A percentile compares a stretch with the other conserved stretches of the same genome.
These are phyloP conservation scores for Moelleriella libera DNA, from an alignment of 2,329 filamentous ascomycete genomes.

Conservation along the genomic window DNA sequence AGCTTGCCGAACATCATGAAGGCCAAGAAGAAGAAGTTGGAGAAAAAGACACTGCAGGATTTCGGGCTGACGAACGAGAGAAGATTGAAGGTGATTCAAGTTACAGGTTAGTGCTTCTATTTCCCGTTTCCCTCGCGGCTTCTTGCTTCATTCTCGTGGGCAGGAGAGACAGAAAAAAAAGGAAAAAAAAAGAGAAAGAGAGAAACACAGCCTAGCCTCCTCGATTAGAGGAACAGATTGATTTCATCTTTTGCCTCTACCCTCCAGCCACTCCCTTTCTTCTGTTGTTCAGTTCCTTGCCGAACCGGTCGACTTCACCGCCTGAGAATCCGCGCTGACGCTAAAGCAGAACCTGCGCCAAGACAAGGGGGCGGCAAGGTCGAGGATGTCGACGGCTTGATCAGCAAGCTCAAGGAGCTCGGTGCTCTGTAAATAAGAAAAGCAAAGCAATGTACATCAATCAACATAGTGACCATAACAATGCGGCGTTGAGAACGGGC, in stretches of 20 bases:
- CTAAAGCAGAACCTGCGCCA: conserved; percentile 56
- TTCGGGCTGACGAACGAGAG: conserved; percentile 61
- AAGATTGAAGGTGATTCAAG: conserved; percentile 80
- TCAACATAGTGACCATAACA: no score
- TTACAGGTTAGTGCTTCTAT: conserved; percentile 42
- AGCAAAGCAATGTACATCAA: no score
- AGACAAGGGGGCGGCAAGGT: conserved; percentile 94
- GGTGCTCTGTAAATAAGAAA: conserved; percentile 55
- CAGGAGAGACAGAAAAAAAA: not conserved
- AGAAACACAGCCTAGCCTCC: no score
- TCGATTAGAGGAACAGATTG: no score
- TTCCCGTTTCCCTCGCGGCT: not conserved
- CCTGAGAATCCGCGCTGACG: conserved; percentile 1
- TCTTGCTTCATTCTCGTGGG: not conserved
- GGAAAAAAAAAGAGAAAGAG: no score
- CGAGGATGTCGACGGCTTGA: conserved; percentile 89
- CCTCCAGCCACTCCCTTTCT: no score
- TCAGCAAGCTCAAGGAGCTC: conserved; percentile 88
- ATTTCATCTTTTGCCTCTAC: no score
- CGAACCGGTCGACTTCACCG: no score
- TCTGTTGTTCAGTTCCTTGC: no score
- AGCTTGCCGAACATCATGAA: conserved; percentile 99
- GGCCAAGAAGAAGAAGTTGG: conserved; percentile 98
- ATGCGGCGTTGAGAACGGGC: no score
- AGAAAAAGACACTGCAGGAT: conserved; percentile 79